Evolutionary conservation across 2,329 filamentous ascomycete species (phyloP).

Genomic region (Bipolaris sorokiniana): DNA sequence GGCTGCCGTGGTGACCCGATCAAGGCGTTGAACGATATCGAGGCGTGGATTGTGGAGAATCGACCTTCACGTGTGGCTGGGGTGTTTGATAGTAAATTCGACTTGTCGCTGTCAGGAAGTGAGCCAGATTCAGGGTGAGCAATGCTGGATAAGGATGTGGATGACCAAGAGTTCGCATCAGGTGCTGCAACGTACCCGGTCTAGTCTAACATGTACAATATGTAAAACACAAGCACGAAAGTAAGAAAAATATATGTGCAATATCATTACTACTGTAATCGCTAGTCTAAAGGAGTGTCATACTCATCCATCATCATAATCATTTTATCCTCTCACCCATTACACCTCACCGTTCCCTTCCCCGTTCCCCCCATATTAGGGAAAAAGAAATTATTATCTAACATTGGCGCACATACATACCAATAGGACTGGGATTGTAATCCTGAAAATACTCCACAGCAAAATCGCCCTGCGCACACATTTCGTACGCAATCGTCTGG

Average conservation of each 20-base stretch:
- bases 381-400: slow-evolving; percentile 9
- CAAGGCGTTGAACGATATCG: slow-evolving; percentile 27
- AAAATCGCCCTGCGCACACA: slow-evolving; percentile 58
- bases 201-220: background rate
- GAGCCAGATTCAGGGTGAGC: background rate
- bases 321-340: background rate
- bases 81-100: too few species aligned
- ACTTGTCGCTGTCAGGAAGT: background rate
- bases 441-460: slow-evolving; percentile 68
- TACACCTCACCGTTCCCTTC: too few species aligned
- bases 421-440: slow-evolving; percentile 59
- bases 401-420: slow-evolving; percentile 41
- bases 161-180: too few species aligned
- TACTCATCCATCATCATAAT: background rate
- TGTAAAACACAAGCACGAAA: background rate
- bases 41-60: slow-evolving; percentile 30
- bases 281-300: background rate
- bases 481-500: slow-evolving; percentile 58
- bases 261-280: too few species aligned
- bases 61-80: background rate
- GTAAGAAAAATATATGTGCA: background rate
- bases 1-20: slow-evolving; percentile 34
- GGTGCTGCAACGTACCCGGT: too few species aligned
- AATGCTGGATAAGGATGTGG: too few species aligned
- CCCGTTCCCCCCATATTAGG: too few species aligned